Base-by-base conservation (phyloP, 1,284 basidiomycete genomes). In the Ustilago cynodontis region DNA sequence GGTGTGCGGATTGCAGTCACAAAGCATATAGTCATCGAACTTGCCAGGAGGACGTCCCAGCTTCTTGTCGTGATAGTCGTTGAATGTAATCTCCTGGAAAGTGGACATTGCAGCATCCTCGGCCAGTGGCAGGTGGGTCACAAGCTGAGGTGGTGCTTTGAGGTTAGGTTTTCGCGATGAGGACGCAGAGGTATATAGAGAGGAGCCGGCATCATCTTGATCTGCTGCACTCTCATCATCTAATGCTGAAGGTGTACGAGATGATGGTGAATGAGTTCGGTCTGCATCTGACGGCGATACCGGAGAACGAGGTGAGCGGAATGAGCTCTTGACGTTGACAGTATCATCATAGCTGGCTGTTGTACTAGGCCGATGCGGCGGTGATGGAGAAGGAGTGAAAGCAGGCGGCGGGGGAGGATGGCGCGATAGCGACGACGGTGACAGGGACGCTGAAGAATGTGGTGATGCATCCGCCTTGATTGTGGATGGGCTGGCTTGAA, bases 31-130 rank as follows among this genome's bases (percentile, higher is more conserved):
- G 41, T 82, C 79, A 54, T 98, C 95, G 81, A 93, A 90, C 65
- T 92, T 90, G 86, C 95, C 94, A 84, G 92, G 91, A 52, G 93
- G 94, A 79, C 91, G 90, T 13, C 97, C 97, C 60, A 99, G 88
- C 45, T 91, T 90, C 84, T 92, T 92, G 86, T 92, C 92, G 88
- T 96, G 93, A 86, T 98, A 98, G 79, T 91, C 91, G 85, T 95
- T 98, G 79, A 88, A 90, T 61, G 87, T 81, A 80, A 98, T 91
- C 86, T 92, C 90, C 69, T 87, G 88, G 82, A 95, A 99, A 7
- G 91, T 92, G 77, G 87, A 88, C 77, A 92, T 86, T 31, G 96
- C 95, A 53, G 78, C 81, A 14, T 71, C 68, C 10, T 79, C 59
- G 16, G 81, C 84, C 14, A 69, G 49, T 0, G 84, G 82, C 11